Evolutionary conservation across 1,139 yeast genomes (phyloP).

Genomic region (Saccharomyces hybrid): DNA sequence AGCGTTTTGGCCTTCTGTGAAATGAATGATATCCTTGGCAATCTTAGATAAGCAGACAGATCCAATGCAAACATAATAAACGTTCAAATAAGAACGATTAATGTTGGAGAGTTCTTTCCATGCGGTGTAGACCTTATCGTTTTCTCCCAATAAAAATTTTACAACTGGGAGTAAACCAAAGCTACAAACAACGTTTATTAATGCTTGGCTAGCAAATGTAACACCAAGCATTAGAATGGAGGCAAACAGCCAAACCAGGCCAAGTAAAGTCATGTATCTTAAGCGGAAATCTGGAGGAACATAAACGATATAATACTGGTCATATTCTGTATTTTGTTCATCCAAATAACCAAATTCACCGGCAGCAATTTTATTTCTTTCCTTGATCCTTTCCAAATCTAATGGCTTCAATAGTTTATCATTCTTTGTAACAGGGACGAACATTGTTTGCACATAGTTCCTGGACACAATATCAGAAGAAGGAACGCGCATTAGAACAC

Average conservation of each 20-base stretch:
- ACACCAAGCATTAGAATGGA: conserved; percentile 41
- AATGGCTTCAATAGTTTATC: conserved; percentile 53
- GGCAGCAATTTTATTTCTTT: conserved; percentile 26
- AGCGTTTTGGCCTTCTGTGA: conserved; percentile 1
- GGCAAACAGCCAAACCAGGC: conserved; percentile 65
- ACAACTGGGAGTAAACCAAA: not conserved
- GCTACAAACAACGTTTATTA: not conserved
- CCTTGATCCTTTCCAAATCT: conserved; percentile 34
- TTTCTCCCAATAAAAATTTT: not conserved
- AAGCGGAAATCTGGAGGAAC: conserved; percentile 70
- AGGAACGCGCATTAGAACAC: conserved; percentile 80
- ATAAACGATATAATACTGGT: conserved; percentile 70
- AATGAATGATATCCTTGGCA: not conserved
- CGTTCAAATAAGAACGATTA: conserved; percentile 14
- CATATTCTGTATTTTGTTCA: conserved; percentile 42
- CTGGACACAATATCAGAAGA: conserved; percentile 69
- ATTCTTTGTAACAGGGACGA: conserved; percentile 76
- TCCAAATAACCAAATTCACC: conserved; percentile 52
- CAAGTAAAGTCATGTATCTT: conserved; percentile 51
- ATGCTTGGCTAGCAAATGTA: conserved; percentile 8
- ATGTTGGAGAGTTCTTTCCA: conserved; percentile 3
- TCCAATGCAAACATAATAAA: conserved; percentile 21
- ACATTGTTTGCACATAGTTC: conserved; percentile 53
- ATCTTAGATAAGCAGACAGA: conserved; percentile 16
- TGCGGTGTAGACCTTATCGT: not conserved